phyloP scores from a whole-genome alignment of 371 early-diverging fungal species.

The Zancudomyces culisetae region DNA sequence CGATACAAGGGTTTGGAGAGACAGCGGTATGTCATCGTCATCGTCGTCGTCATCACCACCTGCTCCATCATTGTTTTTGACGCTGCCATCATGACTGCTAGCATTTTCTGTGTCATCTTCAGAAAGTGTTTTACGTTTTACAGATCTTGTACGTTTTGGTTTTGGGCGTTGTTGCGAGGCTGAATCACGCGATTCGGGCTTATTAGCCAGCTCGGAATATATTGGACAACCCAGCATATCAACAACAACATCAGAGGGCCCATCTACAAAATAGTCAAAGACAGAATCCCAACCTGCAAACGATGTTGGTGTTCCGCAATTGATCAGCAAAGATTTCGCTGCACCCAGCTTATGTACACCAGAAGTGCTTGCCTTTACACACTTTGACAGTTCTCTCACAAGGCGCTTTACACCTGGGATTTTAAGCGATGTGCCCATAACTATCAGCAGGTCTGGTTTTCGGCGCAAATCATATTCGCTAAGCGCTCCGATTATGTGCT shows the following conservation, averaged over 20 bases:
- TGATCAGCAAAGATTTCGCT: conserved; percentile 19
- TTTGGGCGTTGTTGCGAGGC: no score
- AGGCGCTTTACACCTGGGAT: conserved; percentile 24
- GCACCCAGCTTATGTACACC: conserved; percentile 13
- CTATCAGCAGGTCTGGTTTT: conserved; percentile 74
- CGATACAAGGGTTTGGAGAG: no score
- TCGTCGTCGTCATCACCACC: no score
- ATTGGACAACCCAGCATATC: background rate
- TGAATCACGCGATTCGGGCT: no score
- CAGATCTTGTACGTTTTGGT: no score
- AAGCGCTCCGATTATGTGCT: conserved; percentile 55
- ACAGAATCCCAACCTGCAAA: conserved; percentile 18
- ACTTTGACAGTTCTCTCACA: conserved; percentile 17
- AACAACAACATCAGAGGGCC: conserved; percentile 16
- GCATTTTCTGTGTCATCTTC: no score
- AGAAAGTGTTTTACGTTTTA: no score
- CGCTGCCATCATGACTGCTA: no score
- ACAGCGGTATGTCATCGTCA: no score
- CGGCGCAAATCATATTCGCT: conserved; percentile 22
- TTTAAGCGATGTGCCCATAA: conserved; percentile 77
- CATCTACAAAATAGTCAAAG: conserved; percentile 19
- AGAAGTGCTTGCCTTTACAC: conserved; percentile 12
- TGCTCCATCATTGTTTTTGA: no score
- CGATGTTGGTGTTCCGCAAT: conserved; percentile 18
- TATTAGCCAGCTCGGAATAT: no score